Base-by-base conservation (phyloP, 2,329 filamentous ascomycete species). In the Lecanicillium sp. region DNA sequence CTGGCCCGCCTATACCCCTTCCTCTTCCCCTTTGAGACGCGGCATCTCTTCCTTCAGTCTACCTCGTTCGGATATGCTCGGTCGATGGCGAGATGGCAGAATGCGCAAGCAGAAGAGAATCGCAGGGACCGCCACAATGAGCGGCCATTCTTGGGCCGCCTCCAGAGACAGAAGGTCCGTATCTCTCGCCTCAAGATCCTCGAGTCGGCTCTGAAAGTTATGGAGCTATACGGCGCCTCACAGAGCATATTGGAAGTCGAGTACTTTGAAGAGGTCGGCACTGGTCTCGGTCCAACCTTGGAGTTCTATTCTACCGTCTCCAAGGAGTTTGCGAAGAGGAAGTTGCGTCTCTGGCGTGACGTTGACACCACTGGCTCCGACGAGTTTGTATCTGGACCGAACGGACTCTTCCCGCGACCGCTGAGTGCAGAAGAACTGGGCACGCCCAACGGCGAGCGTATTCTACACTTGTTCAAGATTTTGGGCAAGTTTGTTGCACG, bases 271-370 rank as follows among this genome's bases (percentile, higher is more conserved):
- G 93, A 98, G 68, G 93, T 98, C 19, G 93, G 93, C 49, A 98
- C 94, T 20, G 93, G 93, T 39, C 75, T 98, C 38, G 93, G 93
- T 0, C 93, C 93, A 4, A 98, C 93, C 0, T 77, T 98, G 12
- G 93, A 98, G 63, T 98, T 98, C 64, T 98, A 98, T 67, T 95
- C 93, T 0, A 95, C 88, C 0, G 91, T 97, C 2, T 98, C 93
- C 0, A 93, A 88, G 58, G 93, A 98, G 63, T 97, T 97, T 60
- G 91, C 88, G 1, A 95, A 93, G 74, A 96, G 91, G 76, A 96
- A 94, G 67, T 80, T 96, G 45, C 95, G 90, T 70, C 79, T 98
- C 5, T 98, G 94, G 94, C 83, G 93, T 14, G 91, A 97, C 59
- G 88, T 87, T 50, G 91, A 97, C 60, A 84, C 75, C 5, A 76